Evolutionary conservation across 75 land plant genomes (phyloP), one percentile per base, ranked within the genome.

Genomic region (Larix kaempferi): DNA sequence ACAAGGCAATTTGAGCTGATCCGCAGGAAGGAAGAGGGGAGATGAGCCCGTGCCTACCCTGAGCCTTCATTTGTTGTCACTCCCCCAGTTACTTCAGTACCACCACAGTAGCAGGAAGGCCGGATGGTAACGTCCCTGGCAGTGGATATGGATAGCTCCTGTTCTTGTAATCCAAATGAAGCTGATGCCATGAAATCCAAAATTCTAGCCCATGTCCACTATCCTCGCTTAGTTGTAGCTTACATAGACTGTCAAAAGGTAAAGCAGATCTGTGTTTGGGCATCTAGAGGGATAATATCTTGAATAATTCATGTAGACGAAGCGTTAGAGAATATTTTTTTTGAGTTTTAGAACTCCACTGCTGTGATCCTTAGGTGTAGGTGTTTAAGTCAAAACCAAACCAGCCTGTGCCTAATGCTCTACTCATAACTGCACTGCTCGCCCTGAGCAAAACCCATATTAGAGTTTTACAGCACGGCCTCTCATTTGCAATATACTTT

Each of bases 241-340:
- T 91, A 84, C 83, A 78, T 88, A 80, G 84, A 88, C 54, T 91
- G 93, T 65, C 91, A 88, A 79, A 91, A 91, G 93, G 93, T 85
- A 33, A 78, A 19, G n/a, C 60, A 58, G n/a, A 19, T 58, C n/a
- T 17, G 1, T 21, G 60, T 29, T 29, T 29, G 33, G 33, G 33
- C 33, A 29, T 29, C 33, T 29, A 29, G 1, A 58, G 60, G n/a
- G n/a, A 58, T 21, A 19, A 6, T 19, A 21, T 58, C 5, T 58
- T 19, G 0, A 19, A 21, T 21, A 58, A 21, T 17, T 21, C 4
- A 21, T 58, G 60, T 58, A 4, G 22, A 58, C 22, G 60, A 58
- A 21, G 4, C 60, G 4, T 4, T 58, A 21, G 19, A 0, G 19
- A 17, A 58, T n/a, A n/a, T n/a, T n/a, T n/a, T n/a, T n/a, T n/a